These are phyloP conservation scores for Cenococcum geophilum DNA, from an alignment of 495 filamentous ascomycete genomes.

Conservation along the genomic window DNA sequence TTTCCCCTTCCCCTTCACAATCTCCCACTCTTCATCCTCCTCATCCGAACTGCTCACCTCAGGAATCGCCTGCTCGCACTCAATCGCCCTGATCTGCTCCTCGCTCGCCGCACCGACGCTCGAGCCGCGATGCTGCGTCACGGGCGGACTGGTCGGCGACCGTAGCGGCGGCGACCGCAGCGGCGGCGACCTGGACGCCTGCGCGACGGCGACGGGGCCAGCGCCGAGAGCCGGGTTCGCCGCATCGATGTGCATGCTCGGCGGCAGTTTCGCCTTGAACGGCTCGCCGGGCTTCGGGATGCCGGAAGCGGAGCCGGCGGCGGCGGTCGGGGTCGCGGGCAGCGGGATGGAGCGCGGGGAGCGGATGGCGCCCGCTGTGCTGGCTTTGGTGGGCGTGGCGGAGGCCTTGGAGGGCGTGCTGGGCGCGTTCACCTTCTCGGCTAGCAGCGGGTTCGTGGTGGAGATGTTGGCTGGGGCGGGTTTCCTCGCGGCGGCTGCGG, in stretches of 20 bases:
- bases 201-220: slow-evolving; percentile 4
- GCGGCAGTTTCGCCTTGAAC: slow-evolving; percentile 1
- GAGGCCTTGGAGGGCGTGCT: slow-evolving; percentile 14
- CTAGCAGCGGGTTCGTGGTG: slow-evolving; percentile 26
- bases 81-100: slow-evolving; percentile 32
- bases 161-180: slow-evolving; percentile 1
- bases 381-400: slow-evolving; percentile 14
- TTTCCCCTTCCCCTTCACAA: slow-evolving; percentile 5
- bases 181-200: no score
- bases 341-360: slow-evolving; percentile 20
- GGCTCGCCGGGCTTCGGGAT: slow-evolving; percentile 10
- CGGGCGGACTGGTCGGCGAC: background rate
- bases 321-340: slow-evolving; percentile 16
- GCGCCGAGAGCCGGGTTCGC: slow-evolving; percentile 16
- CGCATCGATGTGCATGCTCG: slow-evolving; percentile 17
- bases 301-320: background rate
- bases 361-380: slow-evolving; percentile 9
- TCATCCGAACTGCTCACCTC: slow-evolving; percentile 15
- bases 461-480: slow-evolving; percentile 16
- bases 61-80: slow-evolving; percentile 21
- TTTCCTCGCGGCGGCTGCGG: slow-evolving; percentile 27
- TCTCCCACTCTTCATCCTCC: slow-evolving; percentile 3
- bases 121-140: slow-evolving; percentile 25
- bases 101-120: slow-evolving; percentile 19
- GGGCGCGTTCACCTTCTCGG: slow-evolving; percentile 24